These are phyloP conservation scores for Citrus australasica DNA, from an alignment of 345 rosid species.

Conservation along the genomic window DNA sequence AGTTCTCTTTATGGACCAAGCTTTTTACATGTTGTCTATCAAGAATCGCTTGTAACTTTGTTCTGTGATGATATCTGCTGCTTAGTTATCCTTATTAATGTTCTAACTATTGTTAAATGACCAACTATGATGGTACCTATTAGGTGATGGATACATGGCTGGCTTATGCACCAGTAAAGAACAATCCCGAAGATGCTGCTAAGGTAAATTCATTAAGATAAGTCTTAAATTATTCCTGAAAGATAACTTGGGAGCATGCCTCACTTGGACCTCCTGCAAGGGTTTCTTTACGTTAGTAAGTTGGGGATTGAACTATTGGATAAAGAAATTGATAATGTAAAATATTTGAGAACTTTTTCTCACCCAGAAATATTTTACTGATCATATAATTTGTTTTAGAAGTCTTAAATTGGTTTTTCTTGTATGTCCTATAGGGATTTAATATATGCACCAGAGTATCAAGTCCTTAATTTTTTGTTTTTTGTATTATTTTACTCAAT, in stretches of 20 bases:
- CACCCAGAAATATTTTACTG: not conserved
- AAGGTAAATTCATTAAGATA: slow-evolving; percentile 42
- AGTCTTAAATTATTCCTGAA: not conserved
- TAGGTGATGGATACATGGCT: slow-evolving; percentile 89
- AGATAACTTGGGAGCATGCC: not conserved
- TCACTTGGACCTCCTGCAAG: not conserved
- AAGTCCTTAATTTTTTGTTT: not conserved
- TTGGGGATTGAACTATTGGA: not conserved
- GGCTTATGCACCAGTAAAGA: slow-evolving; percentile 94
- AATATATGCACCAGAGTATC: not conserved
- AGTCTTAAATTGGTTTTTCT: not conserved
- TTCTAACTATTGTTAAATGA: not conserved
- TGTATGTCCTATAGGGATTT: not conserved
- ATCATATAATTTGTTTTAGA: not conserved
- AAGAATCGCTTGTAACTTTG: not conserved
- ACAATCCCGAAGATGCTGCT: slow-evolving; percentile 92
- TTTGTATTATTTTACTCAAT: slow-evolving; percentile 1
- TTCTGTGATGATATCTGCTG: slow-evolving; percentile 2
- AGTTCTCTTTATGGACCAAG: not conserved
- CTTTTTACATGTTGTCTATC: not conserved
- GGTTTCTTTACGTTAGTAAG: not conserved
- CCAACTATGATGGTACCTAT: not conserved
- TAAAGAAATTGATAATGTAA: not conserved
- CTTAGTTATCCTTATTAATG: not conserved
- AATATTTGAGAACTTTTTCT: not conserved